Evolutionary conservation across 1,139 yeast species (phyloP).

Genomic region (Candida tropicalis): DNA sequence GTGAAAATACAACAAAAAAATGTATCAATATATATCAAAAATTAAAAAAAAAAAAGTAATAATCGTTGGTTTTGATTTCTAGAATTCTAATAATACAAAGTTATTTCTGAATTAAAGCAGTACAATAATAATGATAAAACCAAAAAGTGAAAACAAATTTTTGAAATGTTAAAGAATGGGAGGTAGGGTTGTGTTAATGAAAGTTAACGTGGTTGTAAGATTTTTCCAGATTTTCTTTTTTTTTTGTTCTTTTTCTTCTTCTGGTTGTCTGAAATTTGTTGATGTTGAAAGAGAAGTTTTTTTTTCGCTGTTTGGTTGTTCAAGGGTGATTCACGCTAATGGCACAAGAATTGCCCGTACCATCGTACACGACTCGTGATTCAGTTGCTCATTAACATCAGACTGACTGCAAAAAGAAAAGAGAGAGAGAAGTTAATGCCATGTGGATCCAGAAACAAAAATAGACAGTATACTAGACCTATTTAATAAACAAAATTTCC

Average conservation of each 20-base stretch:
- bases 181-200: too few species aligned
- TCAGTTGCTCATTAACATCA: too few species aligned
- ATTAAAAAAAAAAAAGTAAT: not conserved
- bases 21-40: not conserved
- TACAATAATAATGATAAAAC: not conserved
- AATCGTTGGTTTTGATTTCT: not conserved
- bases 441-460: too few species aligned
- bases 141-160: not conserved
- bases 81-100: constrained; percentile 3
- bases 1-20: too few species aligned
- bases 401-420: too few species aligned
- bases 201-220: not conserved
- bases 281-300: constrained; percentile 2
- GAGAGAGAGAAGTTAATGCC: too few species aligned
- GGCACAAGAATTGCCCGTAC: not conserved
- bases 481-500: constrained; percentile 1
- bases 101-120: not conserved
- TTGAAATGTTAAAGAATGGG: not conserved
- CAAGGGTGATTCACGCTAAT: not conserved
- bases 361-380: too few species aligned
- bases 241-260: not conserved
- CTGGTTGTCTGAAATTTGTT: constrained; percentile 1
- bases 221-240: not conserved
- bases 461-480: not conserved
- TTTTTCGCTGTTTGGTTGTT: too few species aligned